A percentile compares a stretch with the other conserved stretches of the same genome.
Conservation (phyloP, 768 basidiomycete species). For the Mycena belliarum region DNA sequence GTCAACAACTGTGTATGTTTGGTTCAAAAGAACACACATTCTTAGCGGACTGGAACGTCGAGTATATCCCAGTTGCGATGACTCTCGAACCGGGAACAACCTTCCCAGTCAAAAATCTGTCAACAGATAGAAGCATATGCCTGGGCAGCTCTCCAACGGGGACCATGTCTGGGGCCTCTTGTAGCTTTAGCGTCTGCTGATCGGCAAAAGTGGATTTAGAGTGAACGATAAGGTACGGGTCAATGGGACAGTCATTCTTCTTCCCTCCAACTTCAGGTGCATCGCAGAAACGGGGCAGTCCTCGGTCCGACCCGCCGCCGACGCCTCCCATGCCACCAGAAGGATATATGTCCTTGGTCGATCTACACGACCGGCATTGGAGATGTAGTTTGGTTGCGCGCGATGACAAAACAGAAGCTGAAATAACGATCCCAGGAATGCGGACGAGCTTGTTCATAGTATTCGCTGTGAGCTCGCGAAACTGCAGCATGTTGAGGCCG, state of each 20-base stretch:
- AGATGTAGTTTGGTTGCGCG: conserved; percentile 90
- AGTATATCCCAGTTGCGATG: conserved; percentile 94
- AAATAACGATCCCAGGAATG: conserved; percentile 97
- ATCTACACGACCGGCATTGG: conserved; percentile 89
- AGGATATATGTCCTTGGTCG: conserved; percentile 77
- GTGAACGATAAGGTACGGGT: conserved; percentile 95
- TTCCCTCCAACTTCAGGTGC: conserved; percentile 78
- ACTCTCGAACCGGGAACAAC: conserved; percentile 97
- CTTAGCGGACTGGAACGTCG: conserved; percentile 89
- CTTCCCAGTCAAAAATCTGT: conserved; percentile 87
- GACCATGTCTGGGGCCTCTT: conserved; percentile 99
- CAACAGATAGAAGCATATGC: conserved; percentile 90
- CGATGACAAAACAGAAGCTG: conserved; percentile 90
- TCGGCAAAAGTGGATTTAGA: conserved; percentile 93
- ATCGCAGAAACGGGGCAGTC: conserved; percentile 86
- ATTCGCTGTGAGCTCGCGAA: conserved; percentile 90
- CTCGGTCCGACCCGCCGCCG: conserved; percentile 83
- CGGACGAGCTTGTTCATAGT: conserved; percentile 96
- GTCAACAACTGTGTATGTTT: neutral
- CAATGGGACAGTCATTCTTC: conserved; percentile 92
- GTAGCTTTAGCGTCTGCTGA: conserved; percentile 94
- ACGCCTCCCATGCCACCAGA: conserved; percentile 79
- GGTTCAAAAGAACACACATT: conserved; percentile 50
- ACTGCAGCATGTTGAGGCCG: conserved; percentile 91
- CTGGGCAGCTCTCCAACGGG: conserved; percentile 97